phyloP scores from a whole-genome alignment of 2,329 filamentous ascomycete genomes.

The Arachnopeziza araneosa region DNA sequence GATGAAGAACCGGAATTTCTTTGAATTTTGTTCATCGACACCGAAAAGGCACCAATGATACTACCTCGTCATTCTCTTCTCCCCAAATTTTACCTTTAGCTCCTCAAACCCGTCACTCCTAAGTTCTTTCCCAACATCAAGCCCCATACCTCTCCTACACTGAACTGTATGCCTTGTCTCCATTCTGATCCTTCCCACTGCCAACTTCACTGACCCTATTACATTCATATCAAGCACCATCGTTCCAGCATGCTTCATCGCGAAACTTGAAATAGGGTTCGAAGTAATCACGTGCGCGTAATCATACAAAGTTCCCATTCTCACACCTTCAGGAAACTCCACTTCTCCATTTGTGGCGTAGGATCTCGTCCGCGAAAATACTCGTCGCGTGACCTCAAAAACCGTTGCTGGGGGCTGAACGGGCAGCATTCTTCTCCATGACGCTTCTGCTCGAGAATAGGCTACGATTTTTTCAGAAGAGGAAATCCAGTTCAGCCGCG shows the following conservation, averaged over 20 bases:
- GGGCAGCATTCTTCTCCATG: slow-evolving; percentile 14
- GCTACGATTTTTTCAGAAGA: neutral
- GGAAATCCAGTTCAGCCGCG: slow-evolving; percentile 3
- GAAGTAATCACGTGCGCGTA: slow-evolving; percentile 1
- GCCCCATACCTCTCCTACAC: neutral
- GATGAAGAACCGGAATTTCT: too few relatives aligned
- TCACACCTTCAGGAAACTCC: neutral
- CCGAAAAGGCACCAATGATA: too few relatives aligned
- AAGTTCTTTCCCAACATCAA: slow-evolving; percentile 1
- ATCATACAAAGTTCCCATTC: slow-evolving; percentile 11
- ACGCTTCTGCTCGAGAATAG: slow-evolving; percentile 9
- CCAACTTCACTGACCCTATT: neutral
- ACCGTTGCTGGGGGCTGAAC: slow-evolving; percentile 4
- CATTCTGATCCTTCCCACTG: slow-evolving; percentile 3
- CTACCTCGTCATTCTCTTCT: neutral
- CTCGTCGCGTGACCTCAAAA: slow-evolving; percentile 1
- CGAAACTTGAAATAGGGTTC: slow-evolving; percentile 6
- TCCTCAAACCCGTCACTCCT: slow-evolving; percentile 2
- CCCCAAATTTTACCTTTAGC: neutral
- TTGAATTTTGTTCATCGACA: too few relatives aligned
- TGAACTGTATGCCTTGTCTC: slow-evolving; percentile 3
- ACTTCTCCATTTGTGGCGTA: neutral
- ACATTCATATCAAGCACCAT: neutral
- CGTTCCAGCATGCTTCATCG: neutral
- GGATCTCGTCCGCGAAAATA: neutral